Base-by-base conservation (phyloP, 2,329 filamentous ascomycete genomes). In the Alternaria gansuensis region DNA sequence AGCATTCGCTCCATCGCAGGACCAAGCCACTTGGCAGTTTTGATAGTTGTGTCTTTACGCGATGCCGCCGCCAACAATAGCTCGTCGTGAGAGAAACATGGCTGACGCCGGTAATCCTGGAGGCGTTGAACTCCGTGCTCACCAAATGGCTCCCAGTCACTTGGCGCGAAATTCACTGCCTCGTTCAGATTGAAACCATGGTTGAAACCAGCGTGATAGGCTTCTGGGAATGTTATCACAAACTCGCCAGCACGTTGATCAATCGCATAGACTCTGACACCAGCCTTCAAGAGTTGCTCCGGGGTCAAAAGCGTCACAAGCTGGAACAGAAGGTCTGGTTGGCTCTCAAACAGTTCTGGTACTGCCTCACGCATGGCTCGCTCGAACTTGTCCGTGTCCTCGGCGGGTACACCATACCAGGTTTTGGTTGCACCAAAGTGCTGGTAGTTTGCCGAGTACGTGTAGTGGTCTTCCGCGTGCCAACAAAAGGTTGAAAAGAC, bases 401-500 rank as follows among this genome's bases (percentile, higher is more conserved):
- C 91, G 13, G 91, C 94, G 0, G 95, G 95, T 66, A 99, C 97
- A 3, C 95, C 95, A 71, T 99, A 99, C 95, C 95, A 99, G 0
- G 95, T 99, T 81, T 99, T 99, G 2, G 95, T 99, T 1, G 93
- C 93, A 9, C 95, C 95, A 71, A 99, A 96, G 71, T 99, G 95
- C 76, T 99, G 95, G 71, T 98, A 99, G 68, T 99, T 99, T 51
- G 95, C 91, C 0, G 95, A 99, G 75, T 98, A 99, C 2, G 95
- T 90, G 75, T 97, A 97, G 74, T 99, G 95, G 72, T 99, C 95
- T 73, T 99, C 95, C 64, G 97, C 97, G 76, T 99, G 95, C 95
- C 95, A 99, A 78, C 95, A 99, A 74, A 99, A 99, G 0, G 95
- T 98, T 0, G 95, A 99, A 76, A 99, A 99, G 37, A 96, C 96